Base-by-base conservation (phyloP, 805 yeast genomes). In the Candida xyloterini region DNA sequence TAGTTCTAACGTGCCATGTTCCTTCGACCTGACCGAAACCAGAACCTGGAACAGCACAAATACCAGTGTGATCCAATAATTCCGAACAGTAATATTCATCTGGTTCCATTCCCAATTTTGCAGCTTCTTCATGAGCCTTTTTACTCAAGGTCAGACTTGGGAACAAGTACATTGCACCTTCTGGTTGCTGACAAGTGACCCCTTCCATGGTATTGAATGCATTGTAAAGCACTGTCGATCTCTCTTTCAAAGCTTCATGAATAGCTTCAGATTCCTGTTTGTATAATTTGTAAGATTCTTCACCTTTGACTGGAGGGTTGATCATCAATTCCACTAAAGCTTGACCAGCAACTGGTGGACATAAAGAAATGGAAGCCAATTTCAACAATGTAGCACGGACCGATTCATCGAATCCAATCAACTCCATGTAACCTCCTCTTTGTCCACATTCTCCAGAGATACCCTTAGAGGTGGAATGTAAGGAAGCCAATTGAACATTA, bases 361-460 rank as follows among this genome's bases (percentile, higher is more conserved):
- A 93, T 40, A 93, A 72, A 22, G 93, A 82, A 51, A 93, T 89
- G 10, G 95, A 84, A 13, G 95, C 95, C 52, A 95, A 69, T 67
- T 93, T 93, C 63, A 84, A 71, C 38, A 93, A 72, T 40, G 85
- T 74, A 22, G 78, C 84, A 52, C 72, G 67, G 13, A 90, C 81
- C 31, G 83, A 89, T 3, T 70, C 71, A 10, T 74, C 68, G 65
- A 93, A 85, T 1, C 96, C 96, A 9, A 82, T 75, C 7, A 90
- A 67, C 65, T 93, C 99, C 93, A 93, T 85, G 70, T 90, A 93
- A 5, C 99, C 99, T 55, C 98, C 99, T 67, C 99, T 81, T 70
- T 93, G 99, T 45, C 99, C 99, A 74, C 99, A 93, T 67, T 93
- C 99, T 47, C 99, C 99, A 47, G 88, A 76, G 52, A 89, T 88